Evolutionary conservation across 805 yeast genomes (phyloP), one percentile per base, ranked within the genome.

Genomic region (Maudiozyma barnettii): DNA sequence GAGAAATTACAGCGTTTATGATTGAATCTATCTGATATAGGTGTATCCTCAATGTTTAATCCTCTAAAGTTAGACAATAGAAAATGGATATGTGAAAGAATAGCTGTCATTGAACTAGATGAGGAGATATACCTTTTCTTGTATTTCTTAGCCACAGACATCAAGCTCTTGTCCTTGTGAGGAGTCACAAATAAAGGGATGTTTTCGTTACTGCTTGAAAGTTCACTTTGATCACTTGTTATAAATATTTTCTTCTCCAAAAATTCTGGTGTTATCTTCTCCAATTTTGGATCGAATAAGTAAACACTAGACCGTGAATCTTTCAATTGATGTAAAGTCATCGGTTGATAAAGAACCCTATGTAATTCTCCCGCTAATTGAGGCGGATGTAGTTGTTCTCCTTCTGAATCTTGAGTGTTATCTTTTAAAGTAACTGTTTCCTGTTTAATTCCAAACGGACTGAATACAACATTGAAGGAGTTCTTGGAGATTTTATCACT

Each of bases 91-190:
- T 89, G 95, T 3, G 81, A 71, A 41, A 91, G 71, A 0, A 81
- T 66, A 1, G 81, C 73, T 0, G 98, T 90, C 85, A 91, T 76
- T 1, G 96, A 84, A 18, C 95, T 84, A 0, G 98, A 89, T 1
- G 96, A 88, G 1, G 95, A 84, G 49, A 76, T 77, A 59, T 73
- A 91, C 44, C 58, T 57, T 7, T 54, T 52, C 0, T 55, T 43
- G 36, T 37, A 43, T 18, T 48, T 39, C 7, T 55, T 53, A 0
- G 91, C 81, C 9, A 83, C 61, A 4, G 68, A 45, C 1, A 75
- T 56, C 42, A 91, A 68, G 0, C 57, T 58, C 12, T 59, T 50
- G 66, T 91, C 96, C 56, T 77, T 77, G 3, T 85, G 77, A 0
- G 95, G 81, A 0, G 87, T 74, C 8, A 80, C 74, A 56, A 82